phyloP scores from a whole-genome alignment of 169 alveolate genomes.

The Amoebophrya sp. region DNA sequence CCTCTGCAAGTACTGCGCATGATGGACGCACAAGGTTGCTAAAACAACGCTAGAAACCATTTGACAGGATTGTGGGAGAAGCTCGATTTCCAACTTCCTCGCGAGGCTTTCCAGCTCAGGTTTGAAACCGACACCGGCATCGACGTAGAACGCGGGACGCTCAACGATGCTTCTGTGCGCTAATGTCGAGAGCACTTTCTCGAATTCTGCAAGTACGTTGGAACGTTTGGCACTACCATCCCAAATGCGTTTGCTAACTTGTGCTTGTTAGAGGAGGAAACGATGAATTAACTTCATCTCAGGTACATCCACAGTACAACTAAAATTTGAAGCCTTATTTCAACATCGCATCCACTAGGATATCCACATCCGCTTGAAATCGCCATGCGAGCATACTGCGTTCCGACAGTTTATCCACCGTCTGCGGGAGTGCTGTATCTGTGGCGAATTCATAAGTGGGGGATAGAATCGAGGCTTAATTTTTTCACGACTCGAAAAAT shows the following conservation, averaged over 20 bases:
- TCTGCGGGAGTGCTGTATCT: too few relatives aligned
- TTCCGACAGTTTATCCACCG: too few relatives aligned
- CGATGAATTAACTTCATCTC: too few relatives aligned
- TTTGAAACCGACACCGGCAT: neutral
- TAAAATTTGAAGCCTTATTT: too few relatives aligned
- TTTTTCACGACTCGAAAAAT: too few relatives aligned
- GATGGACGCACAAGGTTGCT: neutral
- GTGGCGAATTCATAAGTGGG: too few relatives aligned
- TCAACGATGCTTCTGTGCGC: neutral
- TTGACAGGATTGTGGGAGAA: neutral
- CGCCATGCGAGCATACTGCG: too few relatives aligned
- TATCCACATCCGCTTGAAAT: neutral
- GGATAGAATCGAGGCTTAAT: too few relatives aligned
- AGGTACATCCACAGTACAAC: too few relatives aligned
- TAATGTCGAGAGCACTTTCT: neutral
- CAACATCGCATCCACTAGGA: neutral
- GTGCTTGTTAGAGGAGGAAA: too few relatives aligned
- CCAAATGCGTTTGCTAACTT: neutral
- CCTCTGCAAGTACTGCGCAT: constrained; percentile 19
- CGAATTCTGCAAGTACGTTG: neutral
- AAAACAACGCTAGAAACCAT: neutral
- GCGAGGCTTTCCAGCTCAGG: neutral
- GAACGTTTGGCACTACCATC: neutral
- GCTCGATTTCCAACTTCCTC: neutral
- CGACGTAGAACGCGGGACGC: neutral